These are phyloP conservation scores for Aspergillus thermomutatus DNA, from an alignment of 2,329 filamentous ascomycete species.

Conservation along the genomic window DNA sequence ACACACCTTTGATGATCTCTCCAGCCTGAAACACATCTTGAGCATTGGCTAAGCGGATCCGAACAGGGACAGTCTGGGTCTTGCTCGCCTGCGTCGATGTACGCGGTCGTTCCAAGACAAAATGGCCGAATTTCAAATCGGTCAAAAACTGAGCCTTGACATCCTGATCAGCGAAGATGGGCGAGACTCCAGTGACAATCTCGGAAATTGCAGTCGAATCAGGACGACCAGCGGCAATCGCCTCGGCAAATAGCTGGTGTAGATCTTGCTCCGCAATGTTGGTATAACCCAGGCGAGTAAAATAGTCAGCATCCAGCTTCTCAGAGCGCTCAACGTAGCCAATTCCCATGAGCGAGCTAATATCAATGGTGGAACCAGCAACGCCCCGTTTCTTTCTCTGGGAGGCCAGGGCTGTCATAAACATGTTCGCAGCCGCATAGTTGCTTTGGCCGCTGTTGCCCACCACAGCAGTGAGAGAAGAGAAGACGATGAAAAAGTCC, in stretches of 20 bases:
- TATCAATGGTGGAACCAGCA: conserved; percentile 14
- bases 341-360: conserved; percentile 23
- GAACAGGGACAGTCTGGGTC: no score
- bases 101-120: no score
- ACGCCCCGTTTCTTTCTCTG: conserved; percentile 22
- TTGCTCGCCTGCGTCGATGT: no score
- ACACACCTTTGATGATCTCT: no score
- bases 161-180: background rate
- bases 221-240: conserved; percentile 44
- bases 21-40: no score
- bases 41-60: no score
- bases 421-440: conserved; percentile 41
- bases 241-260: conserved; percentile 40
- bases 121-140: no score
- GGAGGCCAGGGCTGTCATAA: conserved; percentile 28
- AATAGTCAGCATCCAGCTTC: conserved; percentile 1
- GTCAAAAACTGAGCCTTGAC: background rate
- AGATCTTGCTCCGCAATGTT: conserved; percentile 18
- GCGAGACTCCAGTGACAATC: conserved; percentile 16
- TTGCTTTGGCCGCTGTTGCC: conserved; percentile 39
- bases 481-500: conserved; percentile 39
- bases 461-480: conserved; percentile 33
- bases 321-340: conserved; percentile 12
- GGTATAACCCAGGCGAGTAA: background rate
- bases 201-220: conserved; percentile 11